Base-by-base conservation (phyloP, 1,284 basidiomycete genomes). In the Melampsora americana region DNA sequence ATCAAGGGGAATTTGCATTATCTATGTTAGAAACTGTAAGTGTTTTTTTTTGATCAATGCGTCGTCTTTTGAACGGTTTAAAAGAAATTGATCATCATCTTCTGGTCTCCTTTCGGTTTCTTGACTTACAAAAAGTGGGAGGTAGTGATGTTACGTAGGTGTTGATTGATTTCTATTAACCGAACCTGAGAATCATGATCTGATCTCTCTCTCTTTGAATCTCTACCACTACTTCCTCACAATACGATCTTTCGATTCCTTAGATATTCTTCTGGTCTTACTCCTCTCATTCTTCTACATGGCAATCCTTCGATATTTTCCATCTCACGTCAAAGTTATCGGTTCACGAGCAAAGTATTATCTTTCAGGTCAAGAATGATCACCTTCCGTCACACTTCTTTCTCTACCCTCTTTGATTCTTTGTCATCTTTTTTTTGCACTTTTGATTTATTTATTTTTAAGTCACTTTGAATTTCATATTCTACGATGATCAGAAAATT, bases 1-100 rank as follows among this genome's bases (percentile, higher is more conserved):
- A 68, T 65, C 74, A 76, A 69, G 74, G 74, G 1, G 74, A 76
- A 30, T 76, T 76, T 20, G 74, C 66, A 39, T 59, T 76, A 11
- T 76, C 74, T 9, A 76, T 76, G 74, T 35, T 76, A 26, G 74
- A 76, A 65, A 76, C 67, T 39, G 74, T 76, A 35, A 69, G 74
- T n/a, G 6, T 26, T 11, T 18, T 32, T 16, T 4, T 39, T 48
- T n/a, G n/a, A 46, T 35, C 46, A 9, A 16, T 23, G 3, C 18
- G 35, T 14, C 30, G 28, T 68, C 39, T n/a, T 26, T 69, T 53
- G 26, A 59, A 62, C 9, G 5, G 35, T 35, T 3, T 4, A 9
- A 35, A 3, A 3, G 35, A 35, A 35, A 35, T 26, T 53, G 50
- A 20, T 53, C 7, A 20, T 56, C n/a, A n/a, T 56, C 11, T 56